Percentiles rank a stretch among this genome's conserved stretches.
Conservation (phyloP, 2,329 filamentous ascomycete species). For the Thermoascus crustaceus region DNA sequence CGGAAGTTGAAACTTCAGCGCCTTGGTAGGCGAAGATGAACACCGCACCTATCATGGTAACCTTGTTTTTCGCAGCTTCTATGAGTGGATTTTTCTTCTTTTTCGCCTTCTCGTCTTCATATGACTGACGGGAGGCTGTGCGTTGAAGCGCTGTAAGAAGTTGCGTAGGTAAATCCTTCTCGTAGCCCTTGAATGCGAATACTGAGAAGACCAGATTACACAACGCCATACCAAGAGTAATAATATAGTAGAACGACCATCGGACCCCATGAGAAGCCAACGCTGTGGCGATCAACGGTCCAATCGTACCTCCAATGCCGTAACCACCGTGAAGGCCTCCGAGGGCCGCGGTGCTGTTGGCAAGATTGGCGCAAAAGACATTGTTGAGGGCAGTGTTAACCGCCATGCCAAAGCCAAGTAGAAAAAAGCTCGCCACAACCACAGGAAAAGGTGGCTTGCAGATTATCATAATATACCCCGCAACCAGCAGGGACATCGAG, state of each 20-base stretch:
- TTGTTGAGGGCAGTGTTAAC: slow-evolving; percentile 49
- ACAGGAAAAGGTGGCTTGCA: slow-evolving; percentile 62
- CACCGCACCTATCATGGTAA: slow-evolving; percentile 64
- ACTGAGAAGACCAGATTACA: slow-evolving; percentile 50
- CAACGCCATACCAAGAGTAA: slow-evolving; percentile 53
- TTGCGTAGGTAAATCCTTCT: slow-evolving; percentile 47
- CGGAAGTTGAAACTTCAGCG: slow-evolving; percentile 72
- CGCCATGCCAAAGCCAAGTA: slow-evolving; percentile 50
- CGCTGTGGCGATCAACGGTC: slow-evolving; percentile 66
- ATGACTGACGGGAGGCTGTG: slow-evolving; percentile 33
- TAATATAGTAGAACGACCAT: slow-evolving; percentile 67
- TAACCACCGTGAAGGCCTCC: slow-evolving; percentile 29
- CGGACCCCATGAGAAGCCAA: slow-evolving; percentile 53
- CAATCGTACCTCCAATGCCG: slow-evolving; percentile 55
- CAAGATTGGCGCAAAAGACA: slow-evolving; percentile 48
- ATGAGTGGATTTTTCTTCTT: slow-evolving; percentile 33
- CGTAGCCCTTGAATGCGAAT: slow-evolving; percentile 64
- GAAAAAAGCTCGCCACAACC: slow-evolving; percentile 60
- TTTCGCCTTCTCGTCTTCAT: slow-evolving; percentile 16
- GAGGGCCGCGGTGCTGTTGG: slow-evolving; percentile 44
- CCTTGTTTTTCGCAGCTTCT: slow-evolving; percentile 43
- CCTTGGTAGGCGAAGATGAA: slow-evolving; percentile 86
- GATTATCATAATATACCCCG: slow-evolving; percentile 58
- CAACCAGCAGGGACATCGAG: slow-evolving; percentile 50
- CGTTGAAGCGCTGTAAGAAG: slow-evolving; percentile 38